Percentiles rank a stretch among this genome's conserved stretches.
Evolutionary conservation across 2,329 filamentous ascomycete species (phyloP).

Genomic region (Aspergillus jensenii): DNA sequence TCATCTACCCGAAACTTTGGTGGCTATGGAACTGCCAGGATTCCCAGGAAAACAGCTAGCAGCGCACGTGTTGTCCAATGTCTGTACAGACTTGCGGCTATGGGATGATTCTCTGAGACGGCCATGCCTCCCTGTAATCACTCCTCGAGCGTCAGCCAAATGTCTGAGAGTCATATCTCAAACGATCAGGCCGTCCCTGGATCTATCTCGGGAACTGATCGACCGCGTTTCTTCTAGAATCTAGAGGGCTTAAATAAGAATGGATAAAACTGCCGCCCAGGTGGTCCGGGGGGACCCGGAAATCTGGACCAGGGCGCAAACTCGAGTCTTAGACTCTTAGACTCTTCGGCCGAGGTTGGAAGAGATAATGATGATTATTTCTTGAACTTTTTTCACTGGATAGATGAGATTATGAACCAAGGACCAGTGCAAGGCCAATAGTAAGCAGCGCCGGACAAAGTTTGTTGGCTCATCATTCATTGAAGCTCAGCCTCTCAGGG

Average conservation of each 20-base stretch:
- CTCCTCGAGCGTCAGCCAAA: neutral
- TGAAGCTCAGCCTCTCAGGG: too few species aligned
- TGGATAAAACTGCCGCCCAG: neutral
- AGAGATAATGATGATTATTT: neutral
- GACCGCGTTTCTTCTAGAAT: neutral
- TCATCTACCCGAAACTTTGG: slow-evolving; percentile 22
- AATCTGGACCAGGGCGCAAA: slow-evolving; percentile 8
- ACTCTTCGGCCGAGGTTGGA: slow-evolving; percentile 3
- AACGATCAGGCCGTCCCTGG: neutral
- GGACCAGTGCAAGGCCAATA: neutral
- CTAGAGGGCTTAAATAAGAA: neutral
- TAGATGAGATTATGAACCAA: neutral
- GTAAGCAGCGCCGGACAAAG: neutral
- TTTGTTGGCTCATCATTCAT: neutral
- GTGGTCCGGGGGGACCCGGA: slow-evolving; percentile 6
- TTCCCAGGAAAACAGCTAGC: neutral
- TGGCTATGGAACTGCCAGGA: slow-evolving; percentile 7
- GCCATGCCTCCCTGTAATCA: slow-evolving; percentile 18
- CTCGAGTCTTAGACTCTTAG: neutral
- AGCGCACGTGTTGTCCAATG: neutral
- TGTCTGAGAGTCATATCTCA: slow-evolving; percentile 10
- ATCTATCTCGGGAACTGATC: slow-evolving; percentile 5
- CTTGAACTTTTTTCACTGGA: neutral
- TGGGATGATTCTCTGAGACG: slow-evolving; percentile 10
- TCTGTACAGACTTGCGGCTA: neutral